These are phyloP conservation scores for Rhododendron vialii DNA, from an alignment of 148 eudicot genomes.

Conservation along the genomic window DNA sequence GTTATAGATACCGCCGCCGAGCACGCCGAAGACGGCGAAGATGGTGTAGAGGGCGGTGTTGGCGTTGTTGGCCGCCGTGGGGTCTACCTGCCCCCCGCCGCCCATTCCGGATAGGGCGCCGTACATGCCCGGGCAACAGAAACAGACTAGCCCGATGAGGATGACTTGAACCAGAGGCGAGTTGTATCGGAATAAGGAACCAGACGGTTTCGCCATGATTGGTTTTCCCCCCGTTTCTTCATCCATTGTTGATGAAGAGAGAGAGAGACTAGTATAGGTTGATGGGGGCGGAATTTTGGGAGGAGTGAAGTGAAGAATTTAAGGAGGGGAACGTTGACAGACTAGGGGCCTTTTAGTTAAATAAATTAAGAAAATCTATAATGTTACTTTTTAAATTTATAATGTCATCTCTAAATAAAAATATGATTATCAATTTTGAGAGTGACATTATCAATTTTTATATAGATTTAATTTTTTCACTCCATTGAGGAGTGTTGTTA, in stretches of 20 bases:
- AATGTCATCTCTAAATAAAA: too few species aligned
- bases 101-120: slow-evolving; percentile 95
- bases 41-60: slow-evolving; percentile 88
- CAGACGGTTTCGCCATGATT: not conserved
- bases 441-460: too few species aligned
- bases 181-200: slow-evolving; percentile 52
- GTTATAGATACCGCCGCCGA: slow-evolving; percentile 95
- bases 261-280: too few species aligned
- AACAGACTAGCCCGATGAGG: slow-evolving; percentile 78
- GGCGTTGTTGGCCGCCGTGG: slow-evolving; percentile 88
- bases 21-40: slow-evolving; percentile 73
- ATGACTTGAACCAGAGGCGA: slow-evolving; percentile 74
- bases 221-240: slow-evolving; percentile 17
- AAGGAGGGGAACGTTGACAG: too few species aligned
- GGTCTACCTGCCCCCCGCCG: slow-evolving; percentile 92
- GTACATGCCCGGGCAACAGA: slow-evolving; percentile 98
- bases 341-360: too few species aligned
- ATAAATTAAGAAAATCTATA: too few species aligned
- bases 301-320: too few species aligned
- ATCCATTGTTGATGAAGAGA: slow-evolving; percentile 6
- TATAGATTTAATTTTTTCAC: too few species aligned
- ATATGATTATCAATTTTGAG: too few species aligned
- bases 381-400: too few species aligned
- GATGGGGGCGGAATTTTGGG: too few species aligned
- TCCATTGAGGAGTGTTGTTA: too few species aligned